Evolutionary conservation across 208 protist species (phyloP), one percentile per base, ranked within the genome.

Genomic region (Trypanosoma platydactyli): DNA sequence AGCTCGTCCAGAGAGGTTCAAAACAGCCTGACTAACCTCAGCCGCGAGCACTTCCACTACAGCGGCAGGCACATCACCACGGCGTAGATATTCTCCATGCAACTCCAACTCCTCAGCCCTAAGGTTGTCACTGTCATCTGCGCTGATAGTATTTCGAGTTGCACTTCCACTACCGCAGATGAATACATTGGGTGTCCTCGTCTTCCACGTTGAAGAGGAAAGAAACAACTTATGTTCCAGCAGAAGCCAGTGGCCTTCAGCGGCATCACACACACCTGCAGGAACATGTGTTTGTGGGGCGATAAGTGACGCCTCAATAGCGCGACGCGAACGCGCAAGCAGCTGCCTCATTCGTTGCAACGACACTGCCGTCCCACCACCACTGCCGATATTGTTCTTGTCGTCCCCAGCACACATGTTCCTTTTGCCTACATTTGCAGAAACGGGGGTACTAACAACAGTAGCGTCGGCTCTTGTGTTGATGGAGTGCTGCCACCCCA

Each of bases 211-310:
- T 33, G 58, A 61, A 18, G 54, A 49, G 7, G 41, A 27, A 46
- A 75, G n/a, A 59, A 75, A 69, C 27, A 38, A 9, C 33, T 38
- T 38, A 9, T 68, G 27, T 9, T 49, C 44, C n/a, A 79, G 64
- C 55, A 91, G 69, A 42, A 88, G 71, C 84, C 84, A 88, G 42
- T 80, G 73, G n/a, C 71, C 77, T 52, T 84, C 80, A n/a, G 73
- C 78, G 0, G 79, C 79, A 1, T 76, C 55, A 51, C 69, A 63
- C n/a, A 81, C 75, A 16, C 73, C 60, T 3, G 56, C 33, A 29
- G 84, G 84, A 18, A 88, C 67, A 24, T 66, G 53, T 18, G 6
- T 38, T 16, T 61, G 48, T 33, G 73, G 68, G 18, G 66, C 29
- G 44, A 62, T 64, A 33, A 59, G 50, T 6, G 48, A 18, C 27